Evolutionary conservation across 306 rosid species (phyloP).

Genomic region (Rosa lucieae): DNA sequence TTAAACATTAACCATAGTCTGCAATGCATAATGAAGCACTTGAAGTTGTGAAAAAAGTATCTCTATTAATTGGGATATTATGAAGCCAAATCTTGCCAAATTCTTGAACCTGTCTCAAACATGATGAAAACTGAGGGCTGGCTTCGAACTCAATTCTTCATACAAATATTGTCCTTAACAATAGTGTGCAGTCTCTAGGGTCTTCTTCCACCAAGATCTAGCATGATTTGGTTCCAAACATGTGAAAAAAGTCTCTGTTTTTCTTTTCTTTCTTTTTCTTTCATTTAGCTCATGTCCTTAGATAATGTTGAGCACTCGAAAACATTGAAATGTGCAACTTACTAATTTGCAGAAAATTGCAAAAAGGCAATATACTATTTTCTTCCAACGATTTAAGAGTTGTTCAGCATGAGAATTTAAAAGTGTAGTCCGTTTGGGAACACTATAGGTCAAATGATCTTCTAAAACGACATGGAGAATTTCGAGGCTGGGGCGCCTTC

Average conservation of each 20-base stretch:
- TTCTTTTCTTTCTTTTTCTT: too few species aligned
- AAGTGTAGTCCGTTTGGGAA: background rate
- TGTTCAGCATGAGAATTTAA: too few species aligned
- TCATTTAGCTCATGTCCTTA: too few species aligned
- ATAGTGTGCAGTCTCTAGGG: background rate
- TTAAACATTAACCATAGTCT: background rate
- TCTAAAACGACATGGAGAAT: background rate
- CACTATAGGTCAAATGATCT: background rate
- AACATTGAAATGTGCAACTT: too few species aligned
- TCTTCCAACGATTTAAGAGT: too few species aligned
- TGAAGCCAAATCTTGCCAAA: background rate
- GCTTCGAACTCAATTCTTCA: background rate
- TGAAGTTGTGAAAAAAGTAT: background rate
- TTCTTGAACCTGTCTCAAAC: background rate
- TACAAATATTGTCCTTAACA: background rate
- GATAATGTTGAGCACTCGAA: too few species aligned
- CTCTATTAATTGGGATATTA: too few species aligned
- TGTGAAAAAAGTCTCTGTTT: too few species aligned
- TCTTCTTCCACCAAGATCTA: background rate
- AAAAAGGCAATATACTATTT: too few species aligned
- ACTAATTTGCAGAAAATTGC: too few species aligned
- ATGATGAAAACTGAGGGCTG: background rate
- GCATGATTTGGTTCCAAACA: background rate
- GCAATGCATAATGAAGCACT: background rate
- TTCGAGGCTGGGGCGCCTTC: too few species aligned